Evolutionary conservation across 75 land plant genomes (phyloP).

Genomic region (Pinus tabuliformis): DNA sequence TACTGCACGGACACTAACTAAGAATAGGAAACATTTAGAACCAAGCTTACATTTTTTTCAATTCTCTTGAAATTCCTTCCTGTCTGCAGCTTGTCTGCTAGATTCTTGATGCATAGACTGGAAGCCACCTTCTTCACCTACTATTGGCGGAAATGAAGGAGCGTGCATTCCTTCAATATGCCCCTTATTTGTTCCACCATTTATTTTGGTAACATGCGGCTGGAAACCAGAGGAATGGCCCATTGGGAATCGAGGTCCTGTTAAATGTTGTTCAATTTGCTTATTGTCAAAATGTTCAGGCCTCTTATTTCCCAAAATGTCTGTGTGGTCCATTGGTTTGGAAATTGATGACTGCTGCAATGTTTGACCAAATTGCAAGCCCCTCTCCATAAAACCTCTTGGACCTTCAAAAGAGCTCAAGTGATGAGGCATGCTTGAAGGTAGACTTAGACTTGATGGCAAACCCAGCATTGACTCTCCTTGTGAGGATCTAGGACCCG

Average conservation of each 20-base stretch:
- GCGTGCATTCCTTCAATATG: slow-evolving; percentile 11
- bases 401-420: slow-evolving; percentile 22
- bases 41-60: slow-evolving; percentile 34
- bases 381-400: slow-evolving; percentile 17
- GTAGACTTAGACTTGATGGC: slow-evolving; percentile 7
- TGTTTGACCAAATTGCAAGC: slow-evolving; percentile 10
- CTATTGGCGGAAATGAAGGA: slow-evolving; percentile 11
- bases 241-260: slow-evolving; percentile 5
- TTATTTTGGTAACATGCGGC: slow-evolving; percentile 10
- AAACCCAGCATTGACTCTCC: slow-evolving; percentile 20
- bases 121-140: slow-evolving; percentile 22
- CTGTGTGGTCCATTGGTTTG: slow-evolving; percentile 15
- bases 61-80: slow-evolving; percentile 39
- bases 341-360: neutral
- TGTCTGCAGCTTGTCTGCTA: slow-evolving; percentile 6
- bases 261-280: slow-evolving; percentile 12
- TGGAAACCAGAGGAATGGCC: slow-evolving; percentile 4
- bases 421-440: slow-evolving; percentile 12
- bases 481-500: slow-evolving; percentile 5
- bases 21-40: slow-evolving; percentile 91
- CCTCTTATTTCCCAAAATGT: slow-evolving; percentile 14
- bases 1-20: slow-evolving; percentile 98
- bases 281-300: slow-evolving; percentile 23
- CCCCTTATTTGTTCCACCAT: slow-evolving; percentile 22
- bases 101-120: slow-evolving; percentile 22